These are phyloP conservation scores for Quercus cerris DNA, from an alignment of 306 rosid species.

Conservation along the genomic window DNA sequence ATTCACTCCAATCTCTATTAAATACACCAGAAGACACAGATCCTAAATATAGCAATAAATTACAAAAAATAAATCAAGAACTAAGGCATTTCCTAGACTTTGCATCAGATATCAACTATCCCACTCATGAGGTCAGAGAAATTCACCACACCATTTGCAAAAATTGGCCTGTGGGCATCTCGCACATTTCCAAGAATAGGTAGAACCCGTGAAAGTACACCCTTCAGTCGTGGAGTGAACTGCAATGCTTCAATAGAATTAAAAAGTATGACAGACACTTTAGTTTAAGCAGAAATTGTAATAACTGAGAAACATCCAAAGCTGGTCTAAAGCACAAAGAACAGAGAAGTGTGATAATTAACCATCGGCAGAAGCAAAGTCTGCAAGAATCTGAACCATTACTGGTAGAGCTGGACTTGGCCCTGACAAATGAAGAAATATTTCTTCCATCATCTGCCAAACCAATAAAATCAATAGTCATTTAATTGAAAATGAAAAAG, in stretches of 20 bases:
- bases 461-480: constrained; percentile 30
- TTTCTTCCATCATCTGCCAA: constrained; percentile 93
- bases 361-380: constrained; percentile 88
- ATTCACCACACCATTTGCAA: constrained; percentile 74
- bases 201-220: constrained; percentile 88
- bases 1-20: background rate
- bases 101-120: constrained; percentile 19
- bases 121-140: constrained; percentile 17
- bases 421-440: constrained; percentile 84
- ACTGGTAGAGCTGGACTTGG: constrained; percentile 74
- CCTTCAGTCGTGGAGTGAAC: constrained; percentile 88
- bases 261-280: constrained; percentile 24
- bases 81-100: background rate
- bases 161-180: constrained; percentile 75
- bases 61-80: background rate
- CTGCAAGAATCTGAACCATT: constrained; percentile 95
- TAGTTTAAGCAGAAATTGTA: constrained; percentile 17
- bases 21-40: background rate
- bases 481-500: background rate
- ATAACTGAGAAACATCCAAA: background rate
- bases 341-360: constrained; percentile 26
- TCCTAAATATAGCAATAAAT: background rate
- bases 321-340: constrained; percentile 15
- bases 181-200: constrained; percentile 96
- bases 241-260: constrained; percentile 64